Conservation (phyloP, 345 rosid genomes). For the Cardamine resedifolia region DNA sequence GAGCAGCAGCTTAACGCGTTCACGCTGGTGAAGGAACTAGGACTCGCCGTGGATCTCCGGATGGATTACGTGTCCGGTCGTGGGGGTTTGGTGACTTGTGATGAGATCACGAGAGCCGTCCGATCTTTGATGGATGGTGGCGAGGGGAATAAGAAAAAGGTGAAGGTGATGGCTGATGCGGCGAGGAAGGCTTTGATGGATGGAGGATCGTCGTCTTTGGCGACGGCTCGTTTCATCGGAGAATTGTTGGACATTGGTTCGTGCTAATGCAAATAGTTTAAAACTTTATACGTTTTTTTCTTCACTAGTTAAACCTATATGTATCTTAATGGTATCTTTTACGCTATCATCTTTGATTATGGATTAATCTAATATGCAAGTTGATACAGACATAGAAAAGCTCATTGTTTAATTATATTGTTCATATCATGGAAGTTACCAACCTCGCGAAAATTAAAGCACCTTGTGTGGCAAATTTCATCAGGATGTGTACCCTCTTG, state of each 20-base stretch:
- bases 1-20: constrained; percentile 60
- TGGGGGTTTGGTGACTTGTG: constrained; percentile 40
- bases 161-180: constrained; percentile 32
- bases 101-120: constrained; percentile 41
- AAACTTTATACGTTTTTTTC: not conserved
- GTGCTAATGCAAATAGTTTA: not conserved
- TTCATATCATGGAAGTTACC: too few species aligned
- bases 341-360: too few species aligned
- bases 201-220: constrained; percentile 46
- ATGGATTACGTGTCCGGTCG: constrained; percentile 36
- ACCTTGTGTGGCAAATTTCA: too few species aligned
- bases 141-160: constrained; percentile 27
- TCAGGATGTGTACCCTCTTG: too few species aligned
- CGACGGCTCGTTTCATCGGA: constrained; percentile 35
- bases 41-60: constrained; percentile 36
- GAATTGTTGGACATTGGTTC: constrained; percentile 22
- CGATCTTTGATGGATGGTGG: constrained; percentile 35
- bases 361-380: not conserved
- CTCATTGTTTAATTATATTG: too few species aligned
- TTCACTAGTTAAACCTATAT: not conserved
- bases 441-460: too few species aligned
- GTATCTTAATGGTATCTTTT: not conserved
- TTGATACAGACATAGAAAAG: too few species aligned
- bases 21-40: constrained; percentile 45
- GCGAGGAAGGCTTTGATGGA: constrained; percentile 33